Conservation (phyloP, 495 filamentous ascomycete genomes). For the Xylaria longipes region DNA sequence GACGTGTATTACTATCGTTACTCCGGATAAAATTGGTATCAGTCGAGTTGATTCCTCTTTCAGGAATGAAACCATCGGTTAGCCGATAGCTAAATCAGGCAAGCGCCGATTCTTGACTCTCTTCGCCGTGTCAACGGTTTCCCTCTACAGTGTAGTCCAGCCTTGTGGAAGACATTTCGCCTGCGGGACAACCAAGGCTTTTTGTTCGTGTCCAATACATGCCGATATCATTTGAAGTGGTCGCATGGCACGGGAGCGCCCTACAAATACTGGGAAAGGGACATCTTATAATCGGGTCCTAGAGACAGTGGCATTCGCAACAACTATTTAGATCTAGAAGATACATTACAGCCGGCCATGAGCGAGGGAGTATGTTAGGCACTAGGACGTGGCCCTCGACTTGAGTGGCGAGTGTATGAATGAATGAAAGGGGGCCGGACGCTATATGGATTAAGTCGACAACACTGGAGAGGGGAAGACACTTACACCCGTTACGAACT, state of each 20-base stretch:
- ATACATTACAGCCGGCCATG: background rate
- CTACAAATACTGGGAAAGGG: background rate
- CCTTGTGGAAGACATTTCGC: background rate
- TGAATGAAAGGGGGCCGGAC: background rate
- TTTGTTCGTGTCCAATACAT: background rate
- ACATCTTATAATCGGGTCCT: background rate
- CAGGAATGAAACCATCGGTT: background rate
- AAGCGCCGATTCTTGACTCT: background rate
- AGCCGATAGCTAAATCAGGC: background rate
- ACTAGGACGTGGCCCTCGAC: background rate
- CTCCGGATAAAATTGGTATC: background rate
- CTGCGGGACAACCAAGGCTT: no score
- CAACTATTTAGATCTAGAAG: background rate
- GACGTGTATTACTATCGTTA: constrained; percentile 14
- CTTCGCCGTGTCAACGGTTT: background rate
- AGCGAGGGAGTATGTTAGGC: background rate
- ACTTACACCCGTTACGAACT: background rate
- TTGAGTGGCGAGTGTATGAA: background rate
- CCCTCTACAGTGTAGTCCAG: background rate
- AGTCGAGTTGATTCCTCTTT: background rate
- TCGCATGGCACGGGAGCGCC: background rate
- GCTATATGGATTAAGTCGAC: background rate
- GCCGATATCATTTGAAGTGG: background rate
- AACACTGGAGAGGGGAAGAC: background rate
- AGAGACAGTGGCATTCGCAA: background rate